A percentile compares a stretch with the other conserved stretches of the same genome.
phyloP scores from a whole-genome alignment of 495 filamentous ascomycete genomes.

The Penicillium odoratum region DNA sequence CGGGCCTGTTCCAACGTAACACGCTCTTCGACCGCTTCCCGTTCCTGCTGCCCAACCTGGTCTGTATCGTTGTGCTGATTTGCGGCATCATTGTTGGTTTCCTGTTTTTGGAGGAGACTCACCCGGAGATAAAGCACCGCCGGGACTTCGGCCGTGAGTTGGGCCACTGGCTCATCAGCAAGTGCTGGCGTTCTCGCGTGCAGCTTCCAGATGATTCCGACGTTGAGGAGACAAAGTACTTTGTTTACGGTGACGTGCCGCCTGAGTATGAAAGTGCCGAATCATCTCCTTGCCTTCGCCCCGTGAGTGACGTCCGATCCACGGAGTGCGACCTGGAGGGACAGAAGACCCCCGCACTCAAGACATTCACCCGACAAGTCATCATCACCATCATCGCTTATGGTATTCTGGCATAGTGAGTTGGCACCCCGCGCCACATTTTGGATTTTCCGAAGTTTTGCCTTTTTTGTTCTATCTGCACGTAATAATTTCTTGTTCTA shows the following conservation, averaged over 20 bases:
- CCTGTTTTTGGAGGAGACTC: conserved; percentile 93
- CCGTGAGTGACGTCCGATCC: conserved; percentile 31
- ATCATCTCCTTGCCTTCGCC: conserved; percentile 59
- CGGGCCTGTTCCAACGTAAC: conserved; percentile 68
- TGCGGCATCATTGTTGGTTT: conserved; percentile 80
- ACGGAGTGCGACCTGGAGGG: conserved; percentile 48
- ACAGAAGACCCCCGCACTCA: conserved; percentile 39
- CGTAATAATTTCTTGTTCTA: background rate
- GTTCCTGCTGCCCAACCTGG: conserved; percentile 90
- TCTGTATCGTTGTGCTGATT: conserved; percentile 77
- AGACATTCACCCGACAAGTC: conserved; percentile 78
- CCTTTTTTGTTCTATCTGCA: background rate
- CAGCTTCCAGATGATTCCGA: conserved; percentile 38
- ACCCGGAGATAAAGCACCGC: conserved; percentile 74
- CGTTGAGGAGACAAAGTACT: conserved; percentile 48
- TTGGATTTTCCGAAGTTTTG: conserved; percentile 10
- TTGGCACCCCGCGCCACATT: conserved; percentile 26
- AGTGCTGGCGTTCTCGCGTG: conserved; percentile 42
- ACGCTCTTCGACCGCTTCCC: conserved; percentile 82
- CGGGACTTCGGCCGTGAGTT: conserved; percentile 75
- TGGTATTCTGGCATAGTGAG: conserved; percentile 94
- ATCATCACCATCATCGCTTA: conserved; percentile 82
- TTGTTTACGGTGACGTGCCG: conserved; percentile 57
- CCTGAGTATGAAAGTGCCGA: conserved; percentile 66
- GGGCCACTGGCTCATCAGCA: conserved; percentile 69